Evolutionary conservation across 768 basidiomycete species (phyloP).

Genomic region (Leccinum longicurvipes): DNA sequence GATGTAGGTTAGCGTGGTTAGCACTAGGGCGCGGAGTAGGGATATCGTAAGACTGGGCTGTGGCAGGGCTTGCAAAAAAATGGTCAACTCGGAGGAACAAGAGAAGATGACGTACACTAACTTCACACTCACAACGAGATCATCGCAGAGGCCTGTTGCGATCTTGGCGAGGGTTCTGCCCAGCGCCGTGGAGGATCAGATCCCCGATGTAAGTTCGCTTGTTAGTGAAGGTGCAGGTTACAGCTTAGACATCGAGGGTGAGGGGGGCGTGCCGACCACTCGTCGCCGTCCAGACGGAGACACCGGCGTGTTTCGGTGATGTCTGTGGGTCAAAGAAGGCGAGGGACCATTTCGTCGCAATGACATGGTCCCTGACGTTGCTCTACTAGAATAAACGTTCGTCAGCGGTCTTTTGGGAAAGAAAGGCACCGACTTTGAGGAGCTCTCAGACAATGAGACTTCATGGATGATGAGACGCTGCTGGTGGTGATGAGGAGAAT

Average conservation of each 20-base stretch:
- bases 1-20: constrained; percentile 81
- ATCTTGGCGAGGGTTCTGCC: constrained; percentile 98
- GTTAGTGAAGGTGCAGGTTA: not conserved
- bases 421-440: constrained; percentile 50
- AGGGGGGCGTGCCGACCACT: not conserved
- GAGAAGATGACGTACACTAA: not conserved
- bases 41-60: constrained; percentile 49
- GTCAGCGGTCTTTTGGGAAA: not conserved
- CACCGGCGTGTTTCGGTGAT: constrained; percentile 27
- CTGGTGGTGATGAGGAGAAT: constrained; percentile 86
- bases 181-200: constrained; percentile 90
- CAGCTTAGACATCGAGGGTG: no score
- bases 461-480: constrained; percentile 94
- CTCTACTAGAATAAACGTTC: constrained; percentile 47
- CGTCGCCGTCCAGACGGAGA: not conserved
- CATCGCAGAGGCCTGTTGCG: constrained; percentile 84
- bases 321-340: constrained; percentile 65
- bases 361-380: constrained; percentile 77
- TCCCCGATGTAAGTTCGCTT: constrained; percentile 80
- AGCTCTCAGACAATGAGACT: constrained; percentile 81
- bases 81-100: not conserved
- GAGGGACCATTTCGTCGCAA: constrained; percentile 74
- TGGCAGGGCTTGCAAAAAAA: no score
- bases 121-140: constrained; percentile 64
- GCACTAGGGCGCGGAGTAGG: constrained; percentile 78